Percentiles rank a stretch among this genome's conserved stretches.
Conservation (phyloP, 768 basidiomycete species). For the Daedaleopsis nitida region DNA sequence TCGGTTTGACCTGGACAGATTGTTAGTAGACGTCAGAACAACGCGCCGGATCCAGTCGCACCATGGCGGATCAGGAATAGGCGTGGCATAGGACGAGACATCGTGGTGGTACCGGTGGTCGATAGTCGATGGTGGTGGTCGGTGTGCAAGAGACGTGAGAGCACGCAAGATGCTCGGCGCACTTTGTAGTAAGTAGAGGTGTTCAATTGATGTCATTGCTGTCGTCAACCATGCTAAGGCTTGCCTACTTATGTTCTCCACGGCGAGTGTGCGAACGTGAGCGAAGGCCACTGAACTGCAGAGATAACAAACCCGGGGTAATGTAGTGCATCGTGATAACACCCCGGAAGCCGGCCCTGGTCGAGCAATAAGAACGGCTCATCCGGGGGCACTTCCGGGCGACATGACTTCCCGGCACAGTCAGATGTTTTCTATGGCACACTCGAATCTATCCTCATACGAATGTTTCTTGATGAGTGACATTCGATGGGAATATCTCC, state of each 20-base stretch:
- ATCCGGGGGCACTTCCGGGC: neutral
- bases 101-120: neutral
- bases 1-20: slow-evolving; percentile 77
- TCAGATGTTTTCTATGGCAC: neutral
- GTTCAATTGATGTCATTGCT: slow-evolving; percentile 15
- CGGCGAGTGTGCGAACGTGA: slow-evolving; percentile 16
- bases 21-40: neutral
- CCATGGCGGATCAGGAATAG: slow-evolving; percentile 59
- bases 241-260: too few species aligned
- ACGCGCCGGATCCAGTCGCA: slow-evolving; percentile 13
- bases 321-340: slow-evolving; percentile 5
- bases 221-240: too few species aligned
- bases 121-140: neutral
- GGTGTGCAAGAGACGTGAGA: neutral
- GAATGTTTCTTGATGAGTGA: neutral
- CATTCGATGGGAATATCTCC: neutral
- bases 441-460: neutral
- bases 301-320: neutral
- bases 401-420: neutral
- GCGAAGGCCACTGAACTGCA: neutral
- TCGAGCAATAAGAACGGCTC: neutral
- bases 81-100: slow-evolving; percentile 43
- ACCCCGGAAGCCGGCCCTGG: neutral
- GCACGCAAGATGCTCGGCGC: neutral
- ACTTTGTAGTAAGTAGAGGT: neutral